Base-by-base conservation (phyloP, 23 red algal species). In the Gracilaria caudata region DNA sequence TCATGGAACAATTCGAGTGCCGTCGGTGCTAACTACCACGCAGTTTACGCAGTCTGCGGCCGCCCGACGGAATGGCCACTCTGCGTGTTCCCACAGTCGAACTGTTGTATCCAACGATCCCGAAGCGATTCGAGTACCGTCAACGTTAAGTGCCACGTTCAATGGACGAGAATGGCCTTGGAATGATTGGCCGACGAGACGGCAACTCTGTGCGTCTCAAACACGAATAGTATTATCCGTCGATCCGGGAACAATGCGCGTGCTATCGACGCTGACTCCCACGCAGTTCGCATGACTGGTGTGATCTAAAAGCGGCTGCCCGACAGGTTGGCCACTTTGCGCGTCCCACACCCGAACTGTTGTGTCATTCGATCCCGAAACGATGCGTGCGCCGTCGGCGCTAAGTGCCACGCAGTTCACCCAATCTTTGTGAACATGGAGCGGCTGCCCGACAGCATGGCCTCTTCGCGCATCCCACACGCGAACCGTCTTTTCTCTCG, bases 281-380 rank as follows among this genome's bases (percentile, higher is more conserved):
- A 37, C 70, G 36, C 70, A 37, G 10, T 30, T 76, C 70, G 34
- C 70, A 0, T 8, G 7, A 24, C 8, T 10, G 7, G n/a, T 23
- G 40, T 30, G 36, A 33, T 10, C 59, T 24, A 9, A 11, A 24
- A 76, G 24, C 36, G 30, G 70, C 25, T 43, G n/a, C 30, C 70
- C 70, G n/a, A 33, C 40, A 24, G 0, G 0, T 9, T 24, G 9
- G n/a, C 26, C 70, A 40, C 19, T 43, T 25, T 37, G 30, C 0
- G 30, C 70, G n/a, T 76, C 70, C 70, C 70, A 76, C 70, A 76
- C 36, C 20, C 26, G 36, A 33, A 76, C 0, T 11, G 70, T 19
- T 11, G 30, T 23, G 70, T 76, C 70, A 10, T 7, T 25, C 28
- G 70, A 76, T 43, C 70, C 70, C 25, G 70, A 76, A 8, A 76